Conservation (phyloP, 257 asterid species). For the Solanum rostratum region DNA sequence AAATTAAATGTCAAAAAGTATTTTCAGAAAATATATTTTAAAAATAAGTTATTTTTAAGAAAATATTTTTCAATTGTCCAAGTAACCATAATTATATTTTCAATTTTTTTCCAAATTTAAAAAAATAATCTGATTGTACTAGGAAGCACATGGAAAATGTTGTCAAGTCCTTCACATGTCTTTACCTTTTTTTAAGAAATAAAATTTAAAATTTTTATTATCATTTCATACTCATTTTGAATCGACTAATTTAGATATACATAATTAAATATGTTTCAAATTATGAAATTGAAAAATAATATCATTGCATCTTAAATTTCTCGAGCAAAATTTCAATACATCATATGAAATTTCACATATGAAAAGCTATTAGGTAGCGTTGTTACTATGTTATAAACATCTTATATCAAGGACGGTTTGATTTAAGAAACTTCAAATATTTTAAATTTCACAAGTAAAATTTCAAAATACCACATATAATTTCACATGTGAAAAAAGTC, state of each 20-base stretch:
- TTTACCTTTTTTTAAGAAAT: not conserved
- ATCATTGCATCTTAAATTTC: not conserved
- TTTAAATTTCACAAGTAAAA: not conserved
- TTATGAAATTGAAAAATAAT: not conserved
- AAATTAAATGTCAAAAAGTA: not conserved
- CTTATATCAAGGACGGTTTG: not conserved
- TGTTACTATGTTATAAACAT: not conserved
- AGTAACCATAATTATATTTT: not conserved
- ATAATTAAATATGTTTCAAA: not conserved
- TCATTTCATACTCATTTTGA: not conserved
- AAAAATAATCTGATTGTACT: not conserved
- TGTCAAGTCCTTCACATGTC: not conserved
- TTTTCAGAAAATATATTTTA: not conserved
- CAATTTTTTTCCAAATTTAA: not conserved
- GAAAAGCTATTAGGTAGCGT: not conserved
- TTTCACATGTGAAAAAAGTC: not conserved
- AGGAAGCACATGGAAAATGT: constrained; percentile 6
- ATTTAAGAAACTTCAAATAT: too few relatives aligned
- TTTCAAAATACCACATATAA: not conserved
- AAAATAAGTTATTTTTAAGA: not conserved
- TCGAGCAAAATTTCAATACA: not conserved
- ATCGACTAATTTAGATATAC: not conserved
- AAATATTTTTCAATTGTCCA: not conserved
- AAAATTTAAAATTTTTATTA: too few relatives aligned
- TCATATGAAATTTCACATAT: not conserved